These are phyloP conservation scores for Vigna mungo DNA, from an alignment of 306 rosid genomes.

Conservation along the genomic window DNA sequence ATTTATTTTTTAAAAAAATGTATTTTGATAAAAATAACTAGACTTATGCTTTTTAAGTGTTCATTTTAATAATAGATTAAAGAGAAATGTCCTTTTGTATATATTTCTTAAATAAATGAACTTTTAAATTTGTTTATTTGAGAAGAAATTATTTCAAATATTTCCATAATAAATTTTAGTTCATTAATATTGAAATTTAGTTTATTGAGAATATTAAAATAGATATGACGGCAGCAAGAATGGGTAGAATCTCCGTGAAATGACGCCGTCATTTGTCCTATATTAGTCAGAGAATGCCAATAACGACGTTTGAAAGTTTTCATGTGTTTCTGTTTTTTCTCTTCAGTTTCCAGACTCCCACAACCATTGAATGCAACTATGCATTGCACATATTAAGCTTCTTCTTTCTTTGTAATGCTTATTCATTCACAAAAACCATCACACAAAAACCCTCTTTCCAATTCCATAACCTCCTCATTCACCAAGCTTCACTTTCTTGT, in stretches of 20 bases:
- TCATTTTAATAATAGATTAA: no score
- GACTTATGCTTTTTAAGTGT: no score
- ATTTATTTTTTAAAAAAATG: no score
- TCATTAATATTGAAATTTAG: no score
- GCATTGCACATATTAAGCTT: conserved; percentile 45
- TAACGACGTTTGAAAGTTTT: conserved; percentile 43
- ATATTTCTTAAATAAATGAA: no score
- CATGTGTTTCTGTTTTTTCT: conserved; percentile 4
- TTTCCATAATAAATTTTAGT: no score
- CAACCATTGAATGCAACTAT: conserved; percentile 29
- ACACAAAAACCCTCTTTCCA: conserved; percentile 25
- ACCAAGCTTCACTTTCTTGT: conserved; percentile 1
- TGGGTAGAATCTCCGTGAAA: background rate
- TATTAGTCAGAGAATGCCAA: conserved; percentile 37
- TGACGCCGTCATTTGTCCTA: conserved; percentile 40
- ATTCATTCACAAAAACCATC: conserved; percentile 50
- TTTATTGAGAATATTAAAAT: no score
- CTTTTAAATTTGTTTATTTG: no score
- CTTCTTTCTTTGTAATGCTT: conserved; percentile 52
- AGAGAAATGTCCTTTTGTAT: no score
- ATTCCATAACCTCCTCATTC: conserved; percentile 45
- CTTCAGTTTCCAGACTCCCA: background rate
- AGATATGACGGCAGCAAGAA: background rate
- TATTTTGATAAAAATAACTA: no score
- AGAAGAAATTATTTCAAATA: no score